These are phyloP conservation scores for Nakazawaea anatomiae DNA, from an alignment of 805 yeast species.

Conservation along the genomic window DNA sequence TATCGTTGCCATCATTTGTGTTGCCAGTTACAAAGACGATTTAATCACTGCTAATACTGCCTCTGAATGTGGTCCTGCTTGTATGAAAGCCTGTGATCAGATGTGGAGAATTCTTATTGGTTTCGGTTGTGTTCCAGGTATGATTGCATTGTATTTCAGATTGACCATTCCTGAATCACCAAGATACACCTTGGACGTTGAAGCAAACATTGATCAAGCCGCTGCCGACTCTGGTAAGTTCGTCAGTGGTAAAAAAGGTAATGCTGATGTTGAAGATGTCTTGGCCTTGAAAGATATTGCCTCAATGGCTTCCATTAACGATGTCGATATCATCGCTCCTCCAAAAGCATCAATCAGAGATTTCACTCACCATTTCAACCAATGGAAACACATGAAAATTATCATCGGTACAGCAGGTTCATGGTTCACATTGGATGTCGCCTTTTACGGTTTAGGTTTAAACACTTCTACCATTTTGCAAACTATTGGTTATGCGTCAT, in stretches of 20 bases:
- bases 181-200: constrained; percentile 78
- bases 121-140: constrained; percentile 86
- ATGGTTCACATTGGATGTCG: constrained; percentile 89
- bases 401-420: constrained; percentile 86
- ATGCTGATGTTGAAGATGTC: constrained; percentile 39
- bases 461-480: constrained; percentile 75
- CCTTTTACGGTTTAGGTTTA: constrained; percentile 83
- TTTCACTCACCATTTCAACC: constrained; percentile 65
- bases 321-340: constrained; percentile 30
- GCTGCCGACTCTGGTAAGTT: constrained; percentile 51
- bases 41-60: constrained; percentile 48
- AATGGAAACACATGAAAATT: constrained; percentile 85
- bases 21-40: constrained; percentile 68
- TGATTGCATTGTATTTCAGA: constrained; percentile 81
- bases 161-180: constrained; percentile 94
- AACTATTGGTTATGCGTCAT: constrained; percentile 79
- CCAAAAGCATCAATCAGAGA: constrained; percentile 81
- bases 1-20: constrained; percentile 70
- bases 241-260: constrained; percentile 43
- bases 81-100: constrained; percentile 79
- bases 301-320: constrained; percentile 11
- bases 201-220: constrained; percentile 50
- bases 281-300: constrained; percentile 39
- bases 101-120: constrained; percentile 94
- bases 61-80: constrained; percentile 55